Conservation (phyloP, 352 stramenopile genomes). For the Phytophthora europaea region DNA sequence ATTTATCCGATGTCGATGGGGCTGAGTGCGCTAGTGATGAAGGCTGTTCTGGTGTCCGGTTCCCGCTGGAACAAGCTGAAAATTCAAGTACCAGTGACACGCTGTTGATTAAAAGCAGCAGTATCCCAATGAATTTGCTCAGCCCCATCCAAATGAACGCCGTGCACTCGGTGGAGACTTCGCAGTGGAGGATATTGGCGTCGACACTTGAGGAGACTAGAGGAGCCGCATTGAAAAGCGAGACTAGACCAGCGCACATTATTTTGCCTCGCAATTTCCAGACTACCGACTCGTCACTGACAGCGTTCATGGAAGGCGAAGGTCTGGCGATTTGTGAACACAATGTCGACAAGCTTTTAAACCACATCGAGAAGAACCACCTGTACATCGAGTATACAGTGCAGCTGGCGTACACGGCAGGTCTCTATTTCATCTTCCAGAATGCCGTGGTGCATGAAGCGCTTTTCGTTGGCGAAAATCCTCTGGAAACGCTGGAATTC, state of each 20-base stretch:
- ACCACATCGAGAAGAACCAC: conserved; percentile 42
- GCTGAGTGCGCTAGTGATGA: conserved; percentile 1
- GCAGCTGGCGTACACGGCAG: conserved; percentile 44
- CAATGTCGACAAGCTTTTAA: neutral
- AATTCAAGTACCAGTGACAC: neutral
- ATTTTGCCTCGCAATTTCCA: conserved; percentile 22
- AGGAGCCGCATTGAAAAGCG: neutral
- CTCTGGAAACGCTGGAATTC: conserved; percentile 9
- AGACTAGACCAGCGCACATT: conserved; percentile 3
- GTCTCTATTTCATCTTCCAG: conserved; percentile 50
- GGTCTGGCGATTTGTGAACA: neutral
- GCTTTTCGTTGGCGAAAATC: neutral
- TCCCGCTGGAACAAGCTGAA: conserved; percentile 6
- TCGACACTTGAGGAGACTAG: conserved; percentile 18
- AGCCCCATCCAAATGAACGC: conserved; percentile 16
- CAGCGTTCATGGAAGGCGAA: conserved; percentile 9
- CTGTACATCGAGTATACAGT: conserved; percentile 51
- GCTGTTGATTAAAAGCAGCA: conserved; percentile 7
- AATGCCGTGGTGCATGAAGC: conserved; percentile 27
- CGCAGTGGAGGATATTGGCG: conserved; percentile 12
- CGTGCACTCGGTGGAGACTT: neutral
- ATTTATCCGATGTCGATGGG: conserved; percentile 5
- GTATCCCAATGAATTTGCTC: conserved; percentile 10
- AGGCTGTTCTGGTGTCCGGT: conserved; percentile 14
- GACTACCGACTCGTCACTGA: conserved; percentile 3